These are phyloP conservation scores for Takashimella tepidaria DNA, from an alignment of 1,284 basidiomycete genomes.

Conservation along the genomic window DNA sequence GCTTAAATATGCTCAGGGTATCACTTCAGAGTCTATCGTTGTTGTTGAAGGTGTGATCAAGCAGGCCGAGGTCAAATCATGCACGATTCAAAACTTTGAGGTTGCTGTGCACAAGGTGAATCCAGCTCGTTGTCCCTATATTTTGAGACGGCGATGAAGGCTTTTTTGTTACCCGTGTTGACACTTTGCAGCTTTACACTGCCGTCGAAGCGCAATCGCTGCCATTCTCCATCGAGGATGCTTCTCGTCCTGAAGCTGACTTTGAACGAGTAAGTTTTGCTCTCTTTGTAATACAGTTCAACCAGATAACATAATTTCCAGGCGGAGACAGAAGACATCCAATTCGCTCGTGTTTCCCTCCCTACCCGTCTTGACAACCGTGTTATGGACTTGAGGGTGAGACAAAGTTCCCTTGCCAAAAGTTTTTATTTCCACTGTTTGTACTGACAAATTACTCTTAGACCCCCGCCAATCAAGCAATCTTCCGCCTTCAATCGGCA, in stretches of 20 bases:
- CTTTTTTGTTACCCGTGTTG: background rate
- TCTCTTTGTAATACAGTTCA: no score
- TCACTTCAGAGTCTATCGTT: constrained; percentile 83
- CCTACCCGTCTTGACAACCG: constrained; percentile 95
- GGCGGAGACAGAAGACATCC: constrained; percentile 56
- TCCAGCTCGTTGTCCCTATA: no score
- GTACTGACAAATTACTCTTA: constrained; percentile 41
- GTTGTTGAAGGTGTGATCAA: constrained; percentile 77
- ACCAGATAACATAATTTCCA: constrained; percentile 3
- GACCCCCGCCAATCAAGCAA: constrained; percentile 94
- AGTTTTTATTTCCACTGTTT: background rate
- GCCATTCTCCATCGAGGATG: constrained; percentile 92
- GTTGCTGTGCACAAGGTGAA: constrained; percentile 74
- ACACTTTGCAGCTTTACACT: constrained; percentile 65
- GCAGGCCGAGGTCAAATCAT: constrained; percentile 86
- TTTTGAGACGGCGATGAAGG: no score
- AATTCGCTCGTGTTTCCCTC: constrained; percentile 61
- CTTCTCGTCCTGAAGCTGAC: constrained; percentile 74
- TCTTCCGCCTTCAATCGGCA: constrained; percentile 86
- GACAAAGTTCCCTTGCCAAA: no score
- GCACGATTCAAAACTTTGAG: constrained; percentile 82
- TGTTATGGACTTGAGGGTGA: constrained; percentile 83
- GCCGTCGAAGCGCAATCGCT: constrained; percentile 69
- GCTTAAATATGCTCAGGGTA: constrained; percentile 82
- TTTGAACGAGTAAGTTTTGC: constrained; percentile 45